Evolutionary conservation across 2,329 filamentous ascomycete species (phyloP).

Genomic region (Diaporthe helianthi): DNA sequence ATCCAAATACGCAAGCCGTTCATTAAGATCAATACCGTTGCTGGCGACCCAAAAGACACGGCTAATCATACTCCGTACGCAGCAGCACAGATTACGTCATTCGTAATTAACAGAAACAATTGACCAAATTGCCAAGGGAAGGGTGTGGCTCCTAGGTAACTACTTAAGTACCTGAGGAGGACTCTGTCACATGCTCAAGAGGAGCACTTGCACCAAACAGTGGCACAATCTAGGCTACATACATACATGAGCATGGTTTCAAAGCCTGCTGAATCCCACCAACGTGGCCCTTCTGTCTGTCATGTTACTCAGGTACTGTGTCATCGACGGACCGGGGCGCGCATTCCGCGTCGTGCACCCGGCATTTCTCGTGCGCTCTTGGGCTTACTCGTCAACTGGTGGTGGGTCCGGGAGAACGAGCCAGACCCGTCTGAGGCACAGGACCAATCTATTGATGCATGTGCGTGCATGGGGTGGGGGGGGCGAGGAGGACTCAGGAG

Average conservation of each 20-base stretch:
- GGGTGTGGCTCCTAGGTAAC: too few species aligned
- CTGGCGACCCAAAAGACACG: too few species aligned
- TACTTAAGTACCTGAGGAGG: too few species aligned
- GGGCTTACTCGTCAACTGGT: too few species aligned
- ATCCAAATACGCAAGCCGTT: too few species aligned
- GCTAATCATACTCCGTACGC: too few species aligned
- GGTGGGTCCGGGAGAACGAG: not conserved
- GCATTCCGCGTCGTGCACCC: not conserved
- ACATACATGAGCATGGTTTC: not conserved
- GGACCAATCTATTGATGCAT: not conserved
- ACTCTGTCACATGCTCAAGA: not conserved
- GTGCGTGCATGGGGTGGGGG: too few species aligned
- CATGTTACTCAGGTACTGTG: not conserved
- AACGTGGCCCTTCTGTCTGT: not conserved
- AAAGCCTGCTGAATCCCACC: not conserved
- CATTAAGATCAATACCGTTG: too few species aligned
- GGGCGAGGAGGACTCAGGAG: too few species aligned
- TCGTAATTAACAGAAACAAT: not conserved
- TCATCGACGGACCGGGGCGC: not conserved
- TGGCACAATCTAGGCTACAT: not conserved
- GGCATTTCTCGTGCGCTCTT: not conserved
- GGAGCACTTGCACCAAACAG: not conserved
- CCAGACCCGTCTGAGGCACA: not conserved
- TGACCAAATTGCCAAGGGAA: too few species aligned
- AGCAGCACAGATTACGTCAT: too few species aligned